Evolutionary conservation across 805 yeast species (phyloP).

Genomic region (Candida insectalens): DNA sequence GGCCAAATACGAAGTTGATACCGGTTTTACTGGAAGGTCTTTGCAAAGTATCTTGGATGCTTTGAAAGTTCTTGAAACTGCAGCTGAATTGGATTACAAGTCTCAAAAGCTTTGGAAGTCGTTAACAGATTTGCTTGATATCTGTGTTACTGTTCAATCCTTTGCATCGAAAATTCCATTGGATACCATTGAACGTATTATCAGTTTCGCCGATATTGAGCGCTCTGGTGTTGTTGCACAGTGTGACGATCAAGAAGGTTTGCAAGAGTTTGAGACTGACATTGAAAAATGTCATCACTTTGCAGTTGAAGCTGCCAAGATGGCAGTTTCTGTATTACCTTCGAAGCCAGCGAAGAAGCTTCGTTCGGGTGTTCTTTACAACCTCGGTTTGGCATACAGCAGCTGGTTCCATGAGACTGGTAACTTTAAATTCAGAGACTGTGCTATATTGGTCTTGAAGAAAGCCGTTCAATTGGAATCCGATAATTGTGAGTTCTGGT

Average conservation of each 20-base stretch:
- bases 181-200: slow-evolving; percentile 19
- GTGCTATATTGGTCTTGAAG: slow-evolving; percentile 50
- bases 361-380: slow-evolving; percentile 48
- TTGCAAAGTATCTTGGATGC: slow-evolving; percentile 33
- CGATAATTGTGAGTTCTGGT: slow-evolving; percentile 68
- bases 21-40: slow-evolving; percentile 66
- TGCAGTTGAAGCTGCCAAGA: slow-evolving; percentile 36
- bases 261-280: no score
- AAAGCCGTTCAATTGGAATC: slow-evolving; percentile 65
- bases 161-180: slow-evolving; percentile 42
- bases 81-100: slow-evolving; percentile 13
- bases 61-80: slow-evolving; percentile 19
- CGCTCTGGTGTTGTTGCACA: neutral
- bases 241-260: neutral
- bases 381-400: slow-evolving; percentile 60
- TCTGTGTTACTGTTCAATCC: slow-evolving; percentile 48
- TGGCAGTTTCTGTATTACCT: slow-evolving; percentile 30
- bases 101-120: slow-evolving; percentile 60
- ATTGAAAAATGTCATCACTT: slow-evolving; percentile 13
- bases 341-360: slow-evolving; percentile 35
- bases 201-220: slow-evolving; percentile 7
- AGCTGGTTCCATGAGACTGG: slow-evolving; percentile 29
- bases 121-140: slow-evolving; percentile 44
- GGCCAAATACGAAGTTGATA: slow-evolving; percentile 38
- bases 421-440: slow-evolving; percentile 26